phyloP scores from a whole-genome alignment of 2,329 filamentous ascomycete species.

The Aureobasidium sp. region DNA sequence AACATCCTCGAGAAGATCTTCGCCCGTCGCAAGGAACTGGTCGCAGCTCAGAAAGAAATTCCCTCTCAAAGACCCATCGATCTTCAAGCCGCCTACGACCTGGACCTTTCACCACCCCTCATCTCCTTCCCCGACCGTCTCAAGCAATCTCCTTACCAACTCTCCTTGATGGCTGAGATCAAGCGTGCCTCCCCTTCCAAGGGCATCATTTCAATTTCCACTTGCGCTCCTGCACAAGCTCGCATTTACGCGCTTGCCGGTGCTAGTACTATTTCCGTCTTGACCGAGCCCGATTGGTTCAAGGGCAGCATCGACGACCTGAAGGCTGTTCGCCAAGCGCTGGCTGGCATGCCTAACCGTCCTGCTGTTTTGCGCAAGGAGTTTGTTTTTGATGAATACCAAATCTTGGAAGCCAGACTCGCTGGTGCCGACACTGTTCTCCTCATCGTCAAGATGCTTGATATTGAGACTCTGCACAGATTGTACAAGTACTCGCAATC shows the following conservation, averaged over 20 bases:
- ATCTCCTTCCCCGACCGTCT: slow-evolving; percentile 74
- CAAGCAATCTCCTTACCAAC: slow-evolving; percentile 72
- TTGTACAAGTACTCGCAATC: slow-evolving; percentile 85
- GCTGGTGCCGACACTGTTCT: slow-evolving; percentile 92
- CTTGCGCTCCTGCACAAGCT: slow-evolving; percentile 84
- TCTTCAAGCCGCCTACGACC: slow-evolving; percentile 76
- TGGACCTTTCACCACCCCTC: slow-evolving; percentile 77
- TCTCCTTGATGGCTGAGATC: slow-evolving; percentile 95
- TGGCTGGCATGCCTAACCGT: slow-evolving; percentile 86
- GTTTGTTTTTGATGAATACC: slow-evolving; percentile 96
- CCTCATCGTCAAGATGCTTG: slow-evolving; percentile 97
- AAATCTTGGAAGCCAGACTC: slow-evolving; percentile 88
- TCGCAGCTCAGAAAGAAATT: slow-evolving; percentile 73
- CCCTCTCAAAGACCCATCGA: slow-evolving; percentile 79
- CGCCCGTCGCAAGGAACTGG: slow-evolving; percentile 65
- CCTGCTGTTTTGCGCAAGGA: slow-evolving; percentile 92
- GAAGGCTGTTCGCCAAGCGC: slow-evolving; percentile 73
- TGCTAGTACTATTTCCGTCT: slow-evolving; percentile 94
- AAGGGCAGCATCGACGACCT: slow-evolving; percentile 96
- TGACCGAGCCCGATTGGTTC: slow-evolving; percentile 98
- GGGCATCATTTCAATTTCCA: slow-evolving; percentile 80
- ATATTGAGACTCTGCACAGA: slow-evolving; percentile 61
- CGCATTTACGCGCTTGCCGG: slow-evolving; percentile 87
- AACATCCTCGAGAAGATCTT: slow-evolving; percentile 94
- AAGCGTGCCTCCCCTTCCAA: slow-evolving; percentile 96